Percentiles rank a stretch among this genome's conserved stretches.
These are phyloP conservation scores for Apiospora saccharicola DNA, from an alignment of 2,329 filamentous ascomycete species.

Conservation along the genomic window DNA sequence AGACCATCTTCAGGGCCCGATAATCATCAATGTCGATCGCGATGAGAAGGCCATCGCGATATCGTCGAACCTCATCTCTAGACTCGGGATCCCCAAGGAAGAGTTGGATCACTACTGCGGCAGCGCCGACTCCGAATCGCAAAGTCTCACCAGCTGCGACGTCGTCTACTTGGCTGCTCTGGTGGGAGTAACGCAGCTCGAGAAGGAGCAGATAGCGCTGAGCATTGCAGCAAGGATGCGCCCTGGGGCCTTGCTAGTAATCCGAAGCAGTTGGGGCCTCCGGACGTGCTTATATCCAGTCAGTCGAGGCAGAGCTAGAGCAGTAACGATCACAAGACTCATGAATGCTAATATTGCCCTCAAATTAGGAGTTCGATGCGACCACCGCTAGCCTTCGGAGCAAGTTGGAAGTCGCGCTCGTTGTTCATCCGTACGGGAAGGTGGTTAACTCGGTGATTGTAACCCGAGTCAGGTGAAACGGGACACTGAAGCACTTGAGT, in stretches of 20 bases:
- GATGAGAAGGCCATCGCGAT: slow-evolving; percentile 44
- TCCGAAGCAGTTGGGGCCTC: slow-evolving; percentile 53
- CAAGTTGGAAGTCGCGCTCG: slow-evolving; percentile 48
- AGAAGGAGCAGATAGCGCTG: slow-evolving; percentile 51
- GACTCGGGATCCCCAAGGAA: slow-evolving; percentile 39
- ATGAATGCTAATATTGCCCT: background rate
- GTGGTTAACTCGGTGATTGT: slow-evolving; percentile 60
- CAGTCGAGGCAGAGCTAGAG: slow-evolving; percentile 30
- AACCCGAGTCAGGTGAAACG: slow-evolving; percentile 29
- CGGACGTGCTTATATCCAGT: slow-evolving; percentile 57
- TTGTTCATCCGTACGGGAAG: slow-evolving; percentile 56
- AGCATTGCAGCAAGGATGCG: slow-evolving; percentile 48
- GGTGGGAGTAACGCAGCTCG: slow-evolving; percentile 50
- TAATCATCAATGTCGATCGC: slow-evolving; percentile 52
- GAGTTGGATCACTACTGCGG: slow-evolving; percentile 48
- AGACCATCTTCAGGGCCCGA: background rate
- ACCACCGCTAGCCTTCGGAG: slow-evolving; percentile 40
- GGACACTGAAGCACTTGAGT: background rate
- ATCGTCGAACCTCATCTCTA: slow-evolving; percentile 41
- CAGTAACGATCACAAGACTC: background rate
- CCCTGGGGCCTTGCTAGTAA: slow-evolving; percentile 52
- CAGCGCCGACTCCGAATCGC: slow-evolving; percentile 39
- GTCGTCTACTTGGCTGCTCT: slow-evolving; percentile 59
- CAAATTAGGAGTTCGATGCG: slow-evolving; percentile 47
- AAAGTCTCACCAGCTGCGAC: slow-evolving; percentile 46